Evolutionary conservation across 1,139 yeast genomes (phyloP).

Genomic region (Geotrichum restrictum): DNA sequence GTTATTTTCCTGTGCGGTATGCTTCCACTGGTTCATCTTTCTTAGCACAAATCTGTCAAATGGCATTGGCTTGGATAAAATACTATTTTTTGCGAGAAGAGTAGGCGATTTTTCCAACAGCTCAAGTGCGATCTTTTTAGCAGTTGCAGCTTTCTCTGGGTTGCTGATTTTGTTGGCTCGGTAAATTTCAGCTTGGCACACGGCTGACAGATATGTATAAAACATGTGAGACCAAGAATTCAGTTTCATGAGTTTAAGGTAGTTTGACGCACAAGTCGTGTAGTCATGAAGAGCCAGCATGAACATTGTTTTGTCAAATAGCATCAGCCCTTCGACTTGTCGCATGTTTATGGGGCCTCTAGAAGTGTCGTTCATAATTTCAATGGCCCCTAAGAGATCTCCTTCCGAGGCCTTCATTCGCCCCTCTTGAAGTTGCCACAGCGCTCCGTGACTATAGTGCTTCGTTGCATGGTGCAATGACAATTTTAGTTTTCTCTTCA

Average conservation of each 20-base stretch:
- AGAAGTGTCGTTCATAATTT: conserved; percentile 69
- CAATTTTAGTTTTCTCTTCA: conserved; percentile 40
- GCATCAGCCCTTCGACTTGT: conserved; percentile 82
- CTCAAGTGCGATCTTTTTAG: conserved; percentile 57
- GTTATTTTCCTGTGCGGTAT: conserved; percentile 43
- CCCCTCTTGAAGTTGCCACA: conserved; percentile 90
- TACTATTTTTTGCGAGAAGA: conserved; percentile 60
- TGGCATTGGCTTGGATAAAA: conserved; percentile 82
- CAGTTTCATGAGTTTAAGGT: conserved; percentile 61
- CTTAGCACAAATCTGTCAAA: conserved; percentile 79
- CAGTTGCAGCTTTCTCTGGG: conserved; percentile 46
- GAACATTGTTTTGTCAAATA: conserved; percentile 81
- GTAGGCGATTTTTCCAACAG: conserved; percentile 65
- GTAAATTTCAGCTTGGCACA: conserved; percentile 79
- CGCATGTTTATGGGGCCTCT: conserved; percentile 71
- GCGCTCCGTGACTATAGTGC: conserved; percentile 79
- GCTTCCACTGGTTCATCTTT: conserved; percentile 60
- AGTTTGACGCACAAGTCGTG: conserved; percentile 76
- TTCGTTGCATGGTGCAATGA: conserved; percentile 60
- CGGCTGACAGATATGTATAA: conserved; percentile 80
- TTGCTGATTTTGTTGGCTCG: conserved; percentile 47
- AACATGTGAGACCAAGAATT: conserved; percentile 92
- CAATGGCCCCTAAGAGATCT: conserved; percentile 60
- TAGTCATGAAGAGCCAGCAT: conserved; percentile 70
- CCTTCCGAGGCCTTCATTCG: conserved; percentile 81